phyloP scores from a whole-genome alignment of 2,329 filamentous ascomycete genomes.

The Fusarium heterosporum region DNA sequence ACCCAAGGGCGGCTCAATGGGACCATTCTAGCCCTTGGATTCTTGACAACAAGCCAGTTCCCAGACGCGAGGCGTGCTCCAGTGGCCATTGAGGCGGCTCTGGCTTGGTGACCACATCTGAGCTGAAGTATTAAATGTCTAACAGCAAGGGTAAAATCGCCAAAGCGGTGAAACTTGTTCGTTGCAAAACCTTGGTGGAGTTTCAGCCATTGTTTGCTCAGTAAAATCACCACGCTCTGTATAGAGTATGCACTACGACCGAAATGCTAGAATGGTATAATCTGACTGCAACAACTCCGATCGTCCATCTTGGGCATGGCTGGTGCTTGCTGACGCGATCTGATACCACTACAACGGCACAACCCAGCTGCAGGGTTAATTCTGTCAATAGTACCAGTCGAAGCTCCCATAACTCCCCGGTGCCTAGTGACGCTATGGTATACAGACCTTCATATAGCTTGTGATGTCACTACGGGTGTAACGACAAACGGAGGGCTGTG shows the following conservation, averaged over 20 bases:
- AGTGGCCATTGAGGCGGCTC: slow-evolving; percentile 16
- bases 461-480: slow-evolving; percentile 43
- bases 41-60: slow-evolving; percentile 9
- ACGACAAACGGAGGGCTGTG: slow-evolving; percentile 17
- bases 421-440: slow-evolving; percentile 23
- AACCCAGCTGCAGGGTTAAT: slow-evolving; percentile 19
- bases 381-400: slow-evolving; percentile 25
- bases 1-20: slow-evolving; percentile 35
- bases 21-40: slow-evolving; percentile 29
- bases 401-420: slow-evolving; percentile 26
- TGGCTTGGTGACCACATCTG: slow-evolving; percentile 22
- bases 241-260: not conserved
- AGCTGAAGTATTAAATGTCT: slow-evolving; percentile 26
- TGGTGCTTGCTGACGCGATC: slow-evolving; percentile 10
- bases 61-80: slow-evolving; percentile 27
- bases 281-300: slow-evolving; percentile 19
- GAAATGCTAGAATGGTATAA: not conserved
- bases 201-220: slow-evolving; percentile 35
- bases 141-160: slow-evolving; percentile 19
- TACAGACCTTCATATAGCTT: slow-evolving; percentile 13
- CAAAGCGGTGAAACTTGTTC: slow-evolving; percentile 27
- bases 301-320: slow-evolving; percentile 6
- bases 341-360: not conserved
- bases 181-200: slow-evolving; percentile 26
- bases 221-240: slow-evolving; percentile 5